Conservation (phyloP, 2,329 filamentous ascomycete genomes). For the Periconia macrospinosa region DNA sequence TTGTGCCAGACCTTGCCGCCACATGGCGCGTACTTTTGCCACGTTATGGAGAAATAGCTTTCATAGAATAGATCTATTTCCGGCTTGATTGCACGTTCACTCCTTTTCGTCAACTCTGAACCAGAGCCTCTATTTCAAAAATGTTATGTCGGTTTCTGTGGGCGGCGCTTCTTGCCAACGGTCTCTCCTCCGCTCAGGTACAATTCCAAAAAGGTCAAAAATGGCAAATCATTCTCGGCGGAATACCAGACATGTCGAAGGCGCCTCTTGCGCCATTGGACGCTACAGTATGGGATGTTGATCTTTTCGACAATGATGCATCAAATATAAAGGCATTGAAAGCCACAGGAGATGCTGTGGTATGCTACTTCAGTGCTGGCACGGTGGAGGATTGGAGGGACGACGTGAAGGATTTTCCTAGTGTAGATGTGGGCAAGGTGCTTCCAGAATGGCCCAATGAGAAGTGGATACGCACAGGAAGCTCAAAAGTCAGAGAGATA, state of each 20-base stretch:
- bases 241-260: conserved; percentile 28
- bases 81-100: not conserved
- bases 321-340: conserved; percentile 25
- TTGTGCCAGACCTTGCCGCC: conserved; percentile 7
- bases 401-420: conserved; percentile 27
- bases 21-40: conserved; percentile 16
- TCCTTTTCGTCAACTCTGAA: not conserved
- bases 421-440: conserved; percentile 27
- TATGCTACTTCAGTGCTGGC: conserved; percentile 38
- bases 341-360: conserved; percentile 27
- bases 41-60: conserved; percentile 1
- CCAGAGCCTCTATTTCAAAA: not conserved
- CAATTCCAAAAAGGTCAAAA: conserved; percentile 27
- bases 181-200: conserved; percentile 15
- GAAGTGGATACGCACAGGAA: conserved; percentile 30
- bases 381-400: conserved; percentile 33
- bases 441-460: conserved; percentile 35
- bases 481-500: conserved; percentile 25
- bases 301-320: conserved; percentile 31
- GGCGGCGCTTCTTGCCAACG: conserved; percentile 10
- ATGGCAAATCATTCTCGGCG: conserved; percentile 30
- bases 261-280: conserved; percentile 28
- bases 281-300: conserved; percentile 33
- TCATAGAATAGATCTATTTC: not conserved
- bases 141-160: conserved; percentile 20